Base-by-base conservation (phyloP, 352 stramenopile genomes). In the Globisporangium echinulatum region DNA sequence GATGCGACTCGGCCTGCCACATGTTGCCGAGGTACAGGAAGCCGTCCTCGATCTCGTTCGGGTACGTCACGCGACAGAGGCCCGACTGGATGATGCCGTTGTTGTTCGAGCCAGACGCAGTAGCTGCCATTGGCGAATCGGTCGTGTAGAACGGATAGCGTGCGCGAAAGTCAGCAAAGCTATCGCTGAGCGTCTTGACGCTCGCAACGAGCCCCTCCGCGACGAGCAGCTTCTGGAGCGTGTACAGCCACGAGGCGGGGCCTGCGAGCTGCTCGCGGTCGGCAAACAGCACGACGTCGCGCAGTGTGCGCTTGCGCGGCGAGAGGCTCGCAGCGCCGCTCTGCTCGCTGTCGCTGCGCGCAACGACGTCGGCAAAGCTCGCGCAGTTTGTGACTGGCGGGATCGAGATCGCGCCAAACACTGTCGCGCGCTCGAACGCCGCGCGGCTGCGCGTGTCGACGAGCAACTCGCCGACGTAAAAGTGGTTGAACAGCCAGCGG, bases 21-120 rank as follows among this genome's bases (percentile, higher is more conserved):
- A 83, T 83, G 57, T 89, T 91, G 36, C 81, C 81, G 15, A 91
- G 66, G 56, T 83, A 91, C 40, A 91, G 60, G 38, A 88, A 85
- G 46, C 69, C 66, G 13, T 77, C 66, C 48, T 86, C 36, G 57
- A 91, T 82, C 48, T 91, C 81, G 56, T 87, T 87, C n/a, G 81
- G 81, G 46, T 87, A 91, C 25, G 68, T 77, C 53, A 88, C 68
- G n/a, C 74, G 68, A 56, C 77, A 55, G 44, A 51, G 8, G 7
- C 72, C 67, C 5, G 67, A 63, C 40, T 77, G 59, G 38, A 76
- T 44, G 44, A 74, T 63, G 2, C 62, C 64, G 39, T 60, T 56
- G 50, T 33, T 33, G 25, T 33, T 33, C 25, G 25, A 33, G 25
- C 25, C 25, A 33, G 25, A 33, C 25, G 25, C 25, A 33, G 25